These are phyloP conservation scores for Exserohilum turcica DNA, from an alignment of 2,329 filamentous ascomycete species.

Conservation along the genomic window DNA sequence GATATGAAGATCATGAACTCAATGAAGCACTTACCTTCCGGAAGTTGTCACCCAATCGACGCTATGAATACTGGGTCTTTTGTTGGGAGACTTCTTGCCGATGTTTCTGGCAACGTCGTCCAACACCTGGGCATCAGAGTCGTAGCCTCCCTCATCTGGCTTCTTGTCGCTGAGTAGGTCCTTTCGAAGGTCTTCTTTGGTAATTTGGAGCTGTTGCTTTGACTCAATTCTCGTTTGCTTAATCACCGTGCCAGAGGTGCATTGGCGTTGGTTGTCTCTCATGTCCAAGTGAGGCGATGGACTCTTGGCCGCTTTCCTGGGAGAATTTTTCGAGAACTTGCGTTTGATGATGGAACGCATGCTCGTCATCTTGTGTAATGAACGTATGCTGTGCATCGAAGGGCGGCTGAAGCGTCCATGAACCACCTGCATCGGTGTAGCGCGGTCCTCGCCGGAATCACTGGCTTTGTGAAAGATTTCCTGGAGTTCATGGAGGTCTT, in stretches of 20 bases:
- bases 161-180: slow-evolving; percentile 41
- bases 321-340: slow-evolving; percentile 38
- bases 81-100: slow-evolving; percentile 36
- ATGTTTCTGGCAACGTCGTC: slow-evolving; percentile 40
- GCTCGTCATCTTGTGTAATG: slow-evolving; percentile 44
- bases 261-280: slow-evolving; percentile 11
- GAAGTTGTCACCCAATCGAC: slow-evolving; percentile 42
- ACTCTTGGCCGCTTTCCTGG: slow-evolving; percentile 18
- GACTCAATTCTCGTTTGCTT: slow-evolving; percentile 26
- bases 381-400: slow-evolving; percentile 40
- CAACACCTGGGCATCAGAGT: slow-evolving; percentile 45
- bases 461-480: slow-evolving; percentile 42
- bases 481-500: slow-evolving; percentile 41
- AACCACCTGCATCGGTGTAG: slow-evolving; percentile 19
- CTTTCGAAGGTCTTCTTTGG: slow-evolving; percentile 39
- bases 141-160: slow-evolving; percentile 44
- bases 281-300: slow-evolving; percentile 5
- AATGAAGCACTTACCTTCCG: slow-evolving; percentile 25
- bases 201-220: slow-evolving; percentile 36
- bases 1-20: background rate
- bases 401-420: slow-evolving; percentile 32
- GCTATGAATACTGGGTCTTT: slow-evolving; percentile 44
- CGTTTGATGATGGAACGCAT: slow-evolving; percentile 42
- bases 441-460: slow-evolving; percentile 14
- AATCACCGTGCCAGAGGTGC: slow-evolving; percentile 30